These are phyloP conservation scores for Barnettozyma vustinii DNA, from an alignment of 805 yeast genomes.

Conservation along the genomic window DNA sequence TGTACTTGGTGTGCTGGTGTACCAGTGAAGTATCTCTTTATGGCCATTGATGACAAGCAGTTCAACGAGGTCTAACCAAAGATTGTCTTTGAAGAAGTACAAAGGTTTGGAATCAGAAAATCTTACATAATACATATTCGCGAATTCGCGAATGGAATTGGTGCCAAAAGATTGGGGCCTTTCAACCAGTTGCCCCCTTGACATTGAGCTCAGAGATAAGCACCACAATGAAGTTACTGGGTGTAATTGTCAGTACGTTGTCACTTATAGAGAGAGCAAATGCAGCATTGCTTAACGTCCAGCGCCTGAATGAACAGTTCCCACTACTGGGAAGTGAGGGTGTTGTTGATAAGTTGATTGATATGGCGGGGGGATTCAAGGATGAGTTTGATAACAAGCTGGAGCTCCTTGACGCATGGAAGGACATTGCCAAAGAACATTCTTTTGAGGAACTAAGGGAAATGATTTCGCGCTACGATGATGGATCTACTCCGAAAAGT, in stretches of 20 bases:
- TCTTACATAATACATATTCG: neutral
- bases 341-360: neutral
- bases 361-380: constrained; percentile 4
- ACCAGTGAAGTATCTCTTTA: constrained; percentile 12
- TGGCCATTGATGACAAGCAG: constrained; percentile 4
- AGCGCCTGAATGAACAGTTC: neutral
- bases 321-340: neutral
- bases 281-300: neutral
- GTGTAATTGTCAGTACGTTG: neutral
- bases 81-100: neutral
- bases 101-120: too few relatives aligned
- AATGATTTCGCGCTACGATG: constrained; percentile 7
- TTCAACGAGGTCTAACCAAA: too few relatives aligned
- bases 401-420: constrained; percentile 23
- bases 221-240: neutral
- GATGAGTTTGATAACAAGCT: constrained; percentile 8
- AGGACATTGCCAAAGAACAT: constrained; percentile 30
- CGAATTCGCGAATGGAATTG: neutral
- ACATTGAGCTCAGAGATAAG: neutral
- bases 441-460: constrained; percentile 9
- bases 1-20: neutral
- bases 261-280: neutral
- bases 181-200: neutral
- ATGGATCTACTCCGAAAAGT: constrained; percentile 14
- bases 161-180: neutral